Evolutionary conservation across 176 grass and related monocot species (phyloP), one percentile per base, ranked within the genome.

Genomic region (Lolium perenne): DNA sequence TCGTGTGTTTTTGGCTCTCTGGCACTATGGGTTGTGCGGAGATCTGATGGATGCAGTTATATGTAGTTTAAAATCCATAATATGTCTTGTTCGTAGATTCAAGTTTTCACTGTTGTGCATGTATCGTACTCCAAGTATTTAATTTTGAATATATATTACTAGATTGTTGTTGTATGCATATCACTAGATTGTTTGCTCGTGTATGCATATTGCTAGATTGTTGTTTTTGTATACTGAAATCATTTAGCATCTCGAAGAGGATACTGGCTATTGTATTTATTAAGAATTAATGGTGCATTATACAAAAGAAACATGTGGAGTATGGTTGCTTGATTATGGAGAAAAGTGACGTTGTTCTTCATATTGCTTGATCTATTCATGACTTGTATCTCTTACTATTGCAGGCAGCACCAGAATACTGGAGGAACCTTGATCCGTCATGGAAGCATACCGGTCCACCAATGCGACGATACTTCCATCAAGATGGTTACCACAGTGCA

Each of bases 361-460:
- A 48, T 17, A 17, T 75, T 7, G 76, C 21, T 25, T 81, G 23
- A 23, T 13, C 45, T 48, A 45, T 43, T 65, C 59, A 49, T 65
- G 78, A 49, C 23, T 15, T 50, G 3, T 29, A 23, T 49, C 70
- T 80, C 21, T 9, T 80, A 62, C 79, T 80, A 53, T 68, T 94
- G 66, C 95, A 93, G 95, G 83, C 89, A 87, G 93, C 95, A 50
- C 95, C 95, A 64, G 95, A 93, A 38, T 97, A 95, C 84, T 97
- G 93, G 93, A 90, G 91, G 57, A 93, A 93, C 72, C 89, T 97
- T 40, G 95, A 97, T 82, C 95, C 93, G 5, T 91, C 89, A 77
- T 95, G 93, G 95, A 92, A 90, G 80, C 88, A 83, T 59, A 97
- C 87, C 6, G 93, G 91, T 59, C 95, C 91, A 61, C 89, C 93